A percentile compares a stretch with the other conserved stretches of the same genome.
Conservation (phyloP, 257 asterid genomes). For the Solanum appendiculatum region DNA sequence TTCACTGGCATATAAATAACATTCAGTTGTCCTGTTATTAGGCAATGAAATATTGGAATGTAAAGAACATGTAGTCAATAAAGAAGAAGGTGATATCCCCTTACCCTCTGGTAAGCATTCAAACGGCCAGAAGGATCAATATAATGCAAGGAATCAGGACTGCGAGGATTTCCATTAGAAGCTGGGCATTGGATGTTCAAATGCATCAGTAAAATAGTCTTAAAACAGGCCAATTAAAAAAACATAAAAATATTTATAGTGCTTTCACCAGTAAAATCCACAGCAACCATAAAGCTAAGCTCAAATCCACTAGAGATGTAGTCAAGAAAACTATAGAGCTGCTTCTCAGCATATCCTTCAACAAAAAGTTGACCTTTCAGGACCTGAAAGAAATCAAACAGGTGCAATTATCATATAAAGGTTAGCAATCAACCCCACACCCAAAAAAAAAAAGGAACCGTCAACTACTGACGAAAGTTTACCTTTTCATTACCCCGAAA, state of each 20-base stretch:
- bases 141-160: slow-evolving; percentile 49
- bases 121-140: slow-evolving; percentile 50
- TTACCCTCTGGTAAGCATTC: slow-evolving; percentile 77
- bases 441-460: not conserved
- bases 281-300: slow-evolving; percentile 79
- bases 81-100: not conserved
- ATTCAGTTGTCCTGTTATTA: not conserved
- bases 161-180: slow-evolving; percentile 64
- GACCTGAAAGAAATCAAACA: slow-evolving; percentile 24
- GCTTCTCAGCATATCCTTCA: slow-evolving; percentile 50
- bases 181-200: slow-evolving; percentile 18
- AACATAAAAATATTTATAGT: not conserved
- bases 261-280: slow-evolving; percentile 69
- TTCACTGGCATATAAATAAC: not conserved
- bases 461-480: not conserved
- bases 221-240: not conserved
- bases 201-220: not conserved
- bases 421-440: not conserved
- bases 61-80: not conserved
- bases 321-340: slow-evolving; percentile 61
- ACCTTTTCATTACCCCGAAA: slow-evolving; percentile 50
- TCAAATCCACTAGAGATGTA: slow-evolving; percentile 80
- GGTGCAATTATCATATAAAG: slow-evolving; percentile 3
- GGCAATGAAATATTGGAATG: not conserved
- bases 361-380: slow-evolving; percentile 52